These are phyloP conservation scores for Tolypocladium paradoxum DNA, from an alignment of 2,329 filamentous ascomycete genomes.

Conservation along the genomic window DNA sequence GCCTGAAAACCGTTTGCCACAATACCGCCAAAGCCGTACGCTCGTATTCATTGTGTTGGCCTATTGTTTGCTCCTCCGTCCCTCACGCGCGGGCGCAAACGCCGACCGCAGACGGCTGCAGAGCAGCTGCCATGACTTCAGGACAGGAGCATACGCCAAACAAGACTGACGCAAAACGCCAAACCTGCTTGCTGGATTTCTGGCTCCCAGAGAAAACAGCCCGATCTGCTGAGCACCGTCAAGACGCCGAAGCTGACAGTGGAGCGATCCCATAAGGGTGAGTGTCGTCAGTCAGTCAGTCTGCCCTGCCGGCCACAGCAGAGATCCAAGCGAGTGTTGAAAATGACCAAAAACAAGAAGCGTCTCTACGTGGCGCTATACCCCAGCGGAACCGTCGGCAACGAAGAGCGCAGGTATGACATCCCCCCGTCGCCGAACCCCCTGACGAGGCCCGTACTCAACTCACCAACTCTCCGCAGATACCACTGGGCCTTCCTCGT, in stretches of 20 bases:
- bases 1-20: too few species aligned
- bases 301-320: neutral
- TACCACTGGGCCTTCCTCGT: slow-evolving; percentile 20
- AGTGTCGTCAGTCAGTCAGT: too few species aligned
- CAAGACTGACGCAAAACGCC: neutral
- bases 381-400: slow-evolving; percentile 12
- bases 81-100: neutral
- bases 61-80: neutral
- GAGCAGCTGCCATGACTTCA: neutral
- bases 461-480: slow-evolving; percentile 4
- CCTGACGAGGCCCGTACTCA: neutral
- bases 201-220: neutral
- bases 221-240: neutral
- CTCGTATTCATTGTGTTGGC: neutral
- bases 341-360: slow-evolving; percentile 11
- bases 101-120: too few species aligned
- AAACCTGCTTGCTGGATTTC: neutral
- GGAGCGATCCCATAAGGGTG: neutral
- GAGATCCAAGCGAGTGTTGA: neutral
- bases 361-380: slow-evolving; percentile 22
- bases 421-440: neutral
- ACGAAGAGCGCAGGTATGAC: slow-evolving; percentile 14
- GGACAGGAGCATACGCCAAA: neutral
- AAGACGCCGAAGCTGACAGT: neutral
- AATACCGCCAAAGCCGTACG: neutral